A percentile compares a stretch with the other conserved stretches of the same genome.
These are phyloP conservation scores for Aaosphaeria arxii DNA, from an alignment of 2,329 filamentous ascomycete genomes.

Conservation along the genomic window DNA sequence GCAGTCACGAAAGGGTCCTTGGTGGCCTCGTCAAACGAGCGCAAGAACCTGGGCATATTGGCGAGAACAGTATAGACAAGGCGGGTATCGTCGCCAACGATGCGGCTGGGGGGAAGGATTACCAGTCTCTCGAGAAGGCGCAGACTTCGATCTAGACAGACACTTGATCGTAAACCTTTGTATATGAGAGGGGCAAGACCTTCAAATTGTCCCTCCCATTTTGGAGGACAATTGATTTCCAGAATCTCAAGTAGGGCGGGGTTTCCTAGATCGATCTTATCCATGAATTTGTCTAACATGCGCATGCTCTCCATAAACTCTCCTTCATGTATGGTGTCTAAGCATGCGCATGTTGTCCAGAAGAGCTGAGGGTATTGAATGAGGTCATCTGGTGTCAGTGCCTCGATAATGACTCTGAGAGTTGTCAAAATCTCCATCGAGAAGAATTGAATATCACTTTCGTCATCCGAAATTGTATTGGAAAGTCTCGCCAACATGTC, in stretches of 20 bases:
- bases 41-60: constrained; percentile 84
- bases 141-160: constrained; percentile 76
- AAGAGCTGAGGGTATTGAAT: constrained; percentile 92
- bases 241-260: constrained; percentile 67
- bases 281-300: constrained; percentile 84
- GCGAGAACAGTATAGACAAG: constrained; percentile 84
- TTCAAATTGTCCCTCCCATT: constrained; percentile 87
- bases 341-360: constrained; percentile 94
- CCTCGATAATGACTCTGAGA: constrained; percentile 83
- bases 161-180: constrained; percentile 85
- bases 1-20: constrained; percentile 50
- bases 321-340: constrained; percentile 94
- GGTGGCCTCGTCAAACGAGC: constrained; percentile 67
- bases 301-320: constrained; percentile 90
- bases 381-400: constrained; percentile 74
- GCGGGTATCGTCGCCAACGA: constrained; percentile 79
- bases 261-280: constrained; percentile 77
- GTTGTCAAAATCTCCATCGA: constrained; percentile 98
- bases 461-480: constrained; percentile 95
- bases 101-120: constrained; percentile 70
- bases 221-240: constrained; percentile 73
- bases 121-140: constrained; percentile 75
- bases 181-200: constrained; percentile 83
- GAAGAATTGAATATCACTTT: constrained; percentile 90
- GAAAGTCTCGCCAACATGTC: constrained; percentile 95